Evolutionary conservation across 805 yeast genomes (phyloP).

Genomic region (Yamadazyma kitorensis): DNA sequence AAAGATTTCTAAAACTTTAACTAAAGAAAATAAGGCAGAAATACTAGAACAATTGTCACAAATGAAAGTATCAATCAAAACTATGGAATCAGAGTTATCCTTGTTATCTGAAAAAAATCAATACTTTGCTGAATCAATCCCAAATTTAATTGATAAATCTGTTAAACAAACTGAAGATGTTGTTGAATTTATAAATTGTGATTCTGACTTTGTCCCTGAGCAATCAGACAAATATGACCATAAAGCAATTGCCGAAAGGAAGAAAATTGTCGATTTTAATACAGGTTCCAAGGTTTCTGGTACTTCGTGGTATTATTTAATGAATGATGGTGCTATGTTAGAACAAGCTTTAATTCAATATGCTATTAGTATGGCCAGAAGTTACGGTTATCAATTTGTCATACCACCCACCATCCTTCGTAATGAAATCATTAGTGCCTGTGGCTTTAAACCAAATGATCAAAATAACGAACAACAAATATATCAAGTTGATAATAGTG

Average conservation of each 20-base stretch:
- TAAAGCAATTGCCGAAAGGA: constrained; percentile 61
- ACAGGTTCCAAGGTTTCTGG: constrained; percentile 78
- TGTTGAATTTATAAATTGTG: constrained; percentile 52
- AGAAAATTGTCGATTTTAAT: constrained; percentile 66
- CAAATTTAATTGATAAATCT: constrained; percentile 54
- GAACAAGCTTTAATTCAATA: constrained; percentile 89
- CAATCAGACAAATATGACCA: constrained; percentile 47
- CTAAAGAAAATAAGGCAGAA: constrained; percentile 13
- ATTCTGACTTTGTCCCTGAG: constrained; percentile 24
- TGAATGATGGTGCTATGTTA: constrained; percentile 80
- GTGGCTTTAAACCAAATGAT: constrained; percentile 95
- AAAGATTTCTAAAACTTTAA: constrained; percentile 23
- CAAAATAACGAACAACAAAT: constrained; percentile 83
- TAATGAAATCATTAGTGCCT: constrained; percentile 73
- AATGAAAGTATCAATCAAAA: constrained; percentile 24
- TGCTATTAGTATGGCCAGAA: constrained; percentile 64
- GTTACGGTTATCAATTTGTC: constrained; percentile 64
- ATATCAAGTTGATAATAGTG: constrained; percentile 56
- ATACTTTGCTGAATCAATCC: constrained; percentile 49
- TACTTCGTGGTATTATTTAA: constrained; percentile 80
- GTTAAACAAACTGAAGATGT: constrained; percentile 43
- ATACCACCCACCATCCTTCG: constrained; percentile 86
- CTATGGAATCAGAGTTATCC: constrained; percentile 22
- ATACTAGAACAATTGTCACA: constrained; percentile 14
- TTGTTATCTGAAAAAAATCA: constrained; percentile 35